Percentiles rank a stretch among this genome's conserved stretches.
These are phyloP conservation scores for Chalaropsis thielavioides DNA, from an alignment of 2,329 filamentous ascomycete species.

Conservation along the genomic window DNA sequence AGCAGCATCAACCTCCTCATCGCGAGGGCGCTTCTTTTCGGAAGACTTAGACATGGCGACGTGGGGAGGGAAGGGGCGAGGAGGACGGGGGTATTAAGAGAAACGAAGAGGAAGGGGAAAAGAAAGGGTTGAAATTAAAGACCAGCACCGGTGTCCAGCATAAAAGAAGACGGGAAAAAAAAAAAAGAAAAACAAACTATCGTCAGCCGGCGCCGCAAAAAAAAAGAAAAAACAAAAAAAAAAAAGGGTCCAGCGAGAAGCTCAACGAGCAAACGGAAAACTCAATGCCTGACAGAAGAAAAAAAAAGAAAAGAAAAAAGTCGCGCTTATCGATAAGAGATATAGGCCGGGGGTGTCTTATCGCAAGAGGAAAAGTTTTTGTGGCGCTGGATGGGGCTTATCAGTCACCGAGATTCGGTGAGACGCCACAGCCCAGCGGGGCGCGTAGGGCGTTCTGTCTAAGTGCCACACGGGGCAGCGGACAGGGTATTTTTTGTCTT, in stretches of 20 bases:
- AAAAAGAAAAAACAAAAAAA: background rate
- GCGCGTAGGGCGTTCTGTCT: background rate
- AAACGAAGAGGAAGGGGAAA: too few relatives aligned
- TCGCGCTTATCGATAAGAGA: constrained; percentile 10
- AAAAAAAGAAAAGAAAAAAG: constrained; percentile 4
- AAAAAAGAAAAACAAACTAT: background rate
- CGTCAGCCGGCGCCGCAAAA: background rate
- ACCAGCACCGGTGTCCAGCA: background rate
- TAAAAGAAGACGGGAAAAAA: background rate
- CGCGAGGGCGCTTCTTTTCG: constrained; percentile 33
- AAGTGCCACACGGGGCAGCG: constrained; percentile 1
- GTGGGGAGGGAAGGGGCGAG: background rate
- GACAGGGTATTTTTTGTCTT: background rate
- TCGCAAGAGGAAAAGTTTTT: background rate
- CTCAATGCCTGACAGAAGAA: background rate
- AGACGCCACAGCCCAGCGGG: background rate
- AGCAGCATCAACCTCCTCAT: constrained; percentile 29
- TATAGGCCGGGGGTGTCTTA: background rate
- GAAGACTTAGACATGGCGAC: constrained; percentile 20
- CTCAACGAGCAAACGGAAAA: background rate
- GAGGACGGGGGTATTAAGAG: too few relatives aligned
- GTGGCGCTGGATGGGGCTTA: background rate
- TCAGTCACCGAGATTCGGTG: background rate
- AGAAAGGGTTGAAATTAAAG: background rate
- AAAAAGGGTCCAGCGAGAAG: background rate